Percentiles rank a stretch among this genome's conserved stretches.
Evolutionary conservation across 75 land plant genomes (phyloP).

Genomic region (Cryptomeria japonica): DNA sequence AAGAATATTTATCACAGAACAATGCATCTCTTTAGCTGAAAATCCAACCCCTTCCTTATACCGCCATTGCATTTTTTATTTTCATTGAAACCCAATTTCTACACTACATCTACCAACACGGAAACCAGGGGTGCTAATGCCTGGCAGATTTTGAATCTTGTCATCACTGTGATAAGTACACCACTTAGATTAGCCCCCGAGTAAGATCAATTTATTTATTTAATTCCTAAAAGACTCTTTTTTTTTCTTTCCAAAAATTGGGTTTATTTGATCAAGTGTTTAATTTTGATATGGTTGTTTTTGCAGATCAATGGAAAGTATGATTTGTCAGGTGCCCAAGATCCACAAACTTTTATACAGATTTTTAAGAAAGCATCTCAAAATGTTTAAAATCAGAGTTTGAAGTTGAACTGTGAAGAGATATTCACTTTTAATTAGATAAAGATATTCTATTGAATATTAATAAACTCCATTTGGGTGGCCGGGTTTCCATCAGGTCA

Average conservation of each 20-base stretch:
- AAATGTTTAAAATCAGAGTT: not conserved
- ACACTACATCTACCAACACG: not conserved
- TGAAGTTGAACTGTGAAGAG: not conserved
- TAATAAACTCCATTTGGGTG: not conserved
- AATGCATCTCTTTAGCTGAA: not conserved
- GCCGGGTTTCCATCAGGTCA: not conserved
- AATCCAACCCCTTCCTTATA: not conserved
- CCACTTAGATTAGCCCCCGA: not conserved
- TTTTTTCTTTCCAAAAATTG: no score
- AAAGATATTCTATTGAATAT: no score
- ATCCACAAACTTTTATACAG: conserved; percentile 27
- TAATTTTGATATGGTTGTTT: not conserved
- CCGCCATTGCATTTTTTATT: not conserved
- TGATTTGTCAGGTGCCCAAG: conserved; percentile 36
- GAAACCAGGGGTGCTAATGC: not conserved
- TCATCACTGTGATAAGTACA: not conserved
- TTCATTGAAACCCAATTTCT: not conserved
- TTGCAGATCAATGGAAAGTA: conserved; percentile 31
- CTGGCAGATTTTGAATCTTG: not conserved
- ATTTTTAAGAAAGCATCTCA: conserved; percentile 22
- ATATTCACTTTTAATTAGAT: no score
- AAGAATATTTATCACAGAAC: no score
- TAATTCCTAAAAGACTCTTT: not conserved
- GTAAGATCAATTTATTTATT: not conserved
- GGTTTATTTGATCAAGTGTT: not conserved